Evolutionary conservation across 2,329 filamentous ascomycete genomes (phyloP).

Genomic region (Botrytis paeoniae): DNA sequence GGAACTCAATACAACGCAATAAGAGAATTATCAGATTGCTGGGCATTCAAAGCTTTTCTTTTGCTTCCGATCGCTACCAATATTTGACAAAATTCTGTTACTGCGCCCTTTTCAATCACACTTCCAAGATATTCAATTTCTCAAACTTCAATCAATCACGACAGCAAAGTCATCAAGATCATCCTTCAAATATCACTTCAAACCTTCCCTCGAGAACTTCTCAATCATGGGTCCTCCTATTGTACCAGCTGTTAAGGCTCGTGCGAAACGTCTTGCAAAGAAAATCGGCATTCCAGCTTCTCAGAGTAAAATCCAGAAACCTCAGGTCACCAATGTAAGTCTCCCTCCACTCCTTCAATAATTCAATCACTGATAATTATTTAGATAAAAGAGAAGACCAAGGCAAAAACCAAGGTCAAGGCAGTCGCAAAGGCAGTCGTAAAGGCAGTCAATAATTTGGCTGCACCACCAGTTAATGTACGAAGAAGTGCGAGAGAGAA

Average conservation of each 20-base stretch:
- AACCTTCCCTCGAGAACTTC: background rate
- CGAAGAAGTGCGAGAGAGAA: conserved; percentile 12
- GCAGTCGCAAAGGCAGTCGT: background rate
- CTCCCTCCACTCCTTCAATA: background rate
- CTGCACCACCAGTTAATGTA: background rate
- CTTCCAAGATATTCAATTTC: background rate
- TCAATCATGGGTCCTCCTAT: background rate
- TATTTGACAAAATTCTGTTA: background rate
- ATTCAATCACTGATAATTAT: background rate
- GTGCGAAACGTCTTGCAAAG: background rate
- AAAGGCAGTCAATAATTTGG: background rate
- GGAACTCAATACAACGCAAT: background rate
- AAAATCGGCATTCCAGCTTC: background rate
- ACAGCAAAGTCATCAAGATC: background rate
- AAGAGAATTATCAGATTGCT: background rate
- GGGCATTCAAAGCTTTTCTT: conserved; percentile 1
- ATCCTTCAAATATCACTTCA: background rate
- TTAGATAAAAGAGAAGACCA: background rate
- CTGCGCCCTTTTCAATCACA: conserved; percentile 1
- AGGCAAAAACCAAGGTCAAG: background rate
- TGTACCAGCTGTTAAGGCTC: background rate
- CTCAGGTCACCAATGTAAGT: background rate
- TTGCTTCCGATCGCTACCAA: conserved; percentile 7
- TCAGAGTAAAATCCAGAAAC: background rate
- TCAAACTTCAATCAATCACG: background rate